These are phyloP conservation scores for Colletotrichum caudatum DNA, from an alignment of 2,329 filamentous ascomycete genomes.

Conservation along the genomic window DNA sequence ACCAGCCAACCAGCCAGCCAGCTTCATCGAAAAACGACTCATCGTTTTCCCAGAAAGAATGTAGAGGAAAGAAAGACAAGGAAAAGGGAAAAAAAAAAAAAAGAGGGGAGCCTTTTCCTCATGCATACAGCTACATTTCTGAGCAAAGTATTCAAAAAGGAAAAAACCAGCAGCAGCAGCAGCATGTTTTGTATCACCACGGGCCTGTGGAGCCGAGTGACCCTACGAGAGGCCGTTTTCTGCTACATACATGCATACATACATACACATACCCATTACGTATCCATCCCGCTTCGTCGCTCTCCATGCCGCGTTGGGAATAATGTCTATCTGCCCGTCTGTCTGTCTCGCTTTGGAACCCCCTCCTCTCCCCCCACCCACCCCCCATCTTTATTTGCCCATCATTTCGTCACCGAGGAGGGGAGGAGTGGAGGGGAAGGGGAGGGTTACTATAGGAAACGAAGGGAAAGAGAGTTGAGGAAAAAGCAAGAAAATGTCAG, in stretches of 20 bases:
- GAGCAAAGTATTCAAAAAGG: background rate
- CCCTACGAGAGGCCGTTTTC: background rate
- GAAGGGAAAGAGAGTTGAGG: background rate
- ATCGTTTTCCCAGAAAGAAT: background rate
- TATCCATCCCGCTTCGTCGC: background rate
- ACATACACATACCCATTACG: too few relatives aligned
- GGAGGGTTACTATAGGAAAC: background rate
- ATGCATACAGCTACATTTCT: background rate
- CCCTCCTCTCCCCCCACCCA: background rate
- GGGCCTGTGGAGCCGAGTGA: background rate
- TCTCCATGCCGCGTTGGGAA: background rate
- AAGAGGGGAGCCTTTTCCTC: too few relatives aligned
- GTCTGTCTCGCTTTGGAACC: background rate
- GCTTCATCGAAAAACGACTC: background rate
- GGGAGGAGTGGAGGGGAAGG: too few relatives aligned
- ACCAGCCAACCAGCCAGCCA: background rate
- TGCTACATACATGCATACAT: too few relatives aligned
- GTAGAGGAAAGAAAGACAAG: background rate
- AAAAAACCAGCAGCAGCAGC: background rate
- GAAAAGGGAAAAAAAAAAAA: background rate
- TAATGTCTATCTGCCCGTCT: background rate
- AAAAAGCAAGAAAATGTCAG: conserved; percentile 6
- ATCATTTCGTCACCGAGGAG: background rate
- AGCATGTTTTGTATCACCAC: background rate
- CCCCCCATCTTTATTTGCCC: background rate